Conservation (phyloP, 441 rosid species). For the Croton setiger region DNA sequence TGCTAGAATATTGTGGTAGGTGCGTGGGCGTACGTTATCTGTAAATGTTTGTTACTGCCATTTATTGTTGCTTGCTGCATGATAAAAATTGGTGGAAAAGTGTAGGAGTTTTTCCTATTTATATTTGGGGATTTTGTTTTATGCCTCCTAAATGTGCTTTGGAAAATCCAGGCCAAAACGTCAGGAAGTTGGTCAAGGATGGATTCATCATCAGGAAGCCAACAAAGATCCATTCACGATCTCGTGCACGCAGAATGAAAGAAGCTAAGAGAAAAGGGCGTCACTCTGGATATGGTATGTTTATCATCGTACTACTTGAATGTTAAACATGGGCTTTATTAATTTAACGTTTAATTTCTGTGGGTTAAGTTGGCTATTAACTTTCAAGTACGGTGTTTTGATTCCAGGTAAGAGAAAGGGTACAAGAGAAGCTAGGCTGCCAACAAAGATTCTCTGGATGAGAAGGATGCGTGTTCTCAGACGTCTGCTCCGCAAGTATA, state of each 20-base stretch:
- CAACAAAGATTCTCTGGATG: constrained; percentile 80
- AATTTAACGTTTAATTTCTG: too few species aligned
- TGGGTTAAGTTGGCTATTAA: too few species aligned
- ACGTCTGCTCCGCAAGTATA: constrained; percentile 58
- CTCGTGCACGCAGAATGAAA: constrained; percentile 80
- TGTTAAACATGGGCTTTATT: too few species aligned
- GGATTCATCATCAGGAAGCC: constrained; percentile 97
- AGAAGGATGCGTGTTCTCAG: constrained; percentile 76
- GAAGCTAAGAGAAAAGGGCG: constrained; percentile 92
- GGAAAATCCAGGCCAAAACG: constrained; percentile 62
- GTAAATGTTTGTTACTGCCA: not conserved
- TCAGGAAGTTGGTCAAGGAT: constrained; percentile 94
- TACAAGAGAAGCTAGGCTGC: constrained; percentile 81
- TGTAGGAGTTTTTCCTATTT: not conserved
- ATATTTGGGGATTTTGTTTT: not conserved
- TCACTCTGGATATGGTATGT: constrained; percentile 83
- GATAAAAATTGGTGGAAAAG: not conserved
- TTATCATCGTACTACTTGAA: not conserved
- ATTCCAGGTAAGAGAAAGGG: constrained; percentile 71
- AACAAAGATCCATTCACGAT: constrained; percentile 88
- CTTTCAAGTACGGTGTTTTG: not conserved
- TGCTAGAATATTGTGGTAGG: not conserved
- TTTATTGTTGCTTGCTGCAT: not conserved
- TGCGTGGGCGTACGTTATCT: not conserved
- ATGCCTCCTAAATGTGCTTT: not conserved